Evolutionary conservation across 306 rosid species (phyloP), one percentile per base, ranked within the genome.

Genomic region (Castanea sativa): DNA sequence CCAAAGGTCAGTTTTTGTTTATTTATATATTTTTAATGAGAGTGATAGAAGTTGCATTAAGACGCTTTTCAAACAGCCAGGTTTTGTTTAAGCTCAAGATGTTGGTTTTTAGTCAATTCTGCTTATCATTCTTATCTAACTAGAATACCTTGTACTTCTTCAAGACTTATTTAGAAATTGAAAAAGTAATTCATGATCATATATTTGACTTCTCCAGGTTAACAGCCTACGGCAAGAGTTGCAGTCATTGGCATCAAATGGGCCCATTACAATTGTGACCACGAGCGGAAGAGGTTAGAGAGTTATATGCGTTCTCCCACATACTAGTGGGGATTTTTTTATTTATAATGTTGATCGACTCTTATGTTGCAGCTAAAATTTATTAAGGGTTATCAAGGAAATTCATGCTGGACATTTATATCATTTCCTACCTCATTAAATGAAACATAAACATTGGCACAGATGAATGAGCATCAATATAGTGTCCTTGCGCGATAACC

Each of bases 221-320:
- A 75, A 87, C 87, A 90, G 74, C 86, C 87, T 96, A 67, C 90
- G 90, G 75, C 80, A 89, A 77, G 93, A 91, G 84, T 80, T 96
- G 73, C 87, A 88, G 70, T 57, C 81, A 58, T 80, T 91, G 73
- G 83, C 88, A 56, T 82, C 90, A 77, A 89, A 81, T 77, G 75
- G 88, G 74, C 74, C 93, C 2, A 82, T 90, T 79, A 88, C 91
- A 41, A 91, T 96, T 82, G 91, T 93, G 64, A 89, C 89, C 69
- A 58, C 89, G 0, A 83, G 87, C 75, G 92, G 90, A 83, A 18
- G 90, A 90, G 98, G 97, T 93, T 79, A 43, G 49, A 41, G 3
- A 13, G 43, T 78, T 82, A 72, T 33, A 45, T 75, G 60, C 69
- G 65, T 82, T 80, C 80, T 69, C 73, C 57, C 68, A 27, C 63